A percentile compares a stretch with the other conserved stretches of the same genome.
phyloP scores from a whole-genome alignment of 495 filamentous ascomycete species.

The Sphaerosporella brunnea region DNA sequence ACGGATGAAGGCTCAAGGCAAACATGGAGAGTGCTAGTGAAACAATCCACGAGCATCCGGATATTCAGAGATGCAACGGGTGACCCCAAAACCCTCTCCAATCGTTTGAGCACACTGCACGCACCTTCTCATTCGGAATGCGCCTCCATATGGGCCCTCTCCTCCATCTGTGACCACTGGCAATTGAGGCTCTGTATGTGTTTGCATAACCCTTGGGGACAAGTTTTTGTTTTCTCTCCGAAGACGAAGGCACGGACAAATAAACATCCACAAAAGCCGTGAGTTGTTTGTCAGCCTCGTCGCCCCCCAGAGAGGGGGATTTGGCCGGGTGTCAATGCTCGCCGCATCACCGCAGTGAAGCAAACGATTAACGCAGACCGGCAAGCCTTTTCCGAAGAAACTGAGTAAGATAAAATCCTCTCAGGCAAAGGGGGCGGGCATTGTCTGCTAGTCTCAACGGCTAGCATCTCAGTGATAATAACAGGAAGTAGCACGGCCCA shows the following conservation, averaged over 20 bases:
- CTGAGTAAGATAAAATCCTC: constrained; percentile 11
- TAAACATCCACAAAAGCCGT: constrained; percentile 25
- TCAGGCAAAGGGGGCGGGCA: constrained; percentile 24
- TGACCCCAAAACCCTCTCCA: constrained; percentile 1
- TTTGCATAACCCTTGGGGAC: constrained; percentile 23
- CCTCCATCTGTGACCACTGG: not conserved
- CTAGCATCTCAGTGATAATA: constrained; percentile 16
- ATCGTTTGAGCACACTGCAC: not conserved
- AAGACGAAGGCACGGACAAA: constrained; percentile 23
- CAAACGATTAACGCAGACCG: constrained; percentile 21
- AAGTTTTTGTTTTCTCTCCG: constrained; percentile 24
- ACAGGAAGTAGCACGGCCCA: constrained; percentile 7
- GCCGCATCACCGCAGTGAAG: constrained; percentile 5
- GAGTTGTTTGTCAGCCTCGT: constrained; percentile 8
- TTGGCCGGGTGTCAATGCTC: constrained; percentile 14
- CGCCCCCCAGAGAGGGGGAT: constrained; percentile 7
- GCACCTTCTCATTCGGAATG: constrained; percentile 1
- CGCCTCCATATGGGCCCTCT: not conserved
- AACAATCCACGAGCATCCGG: not conserved
- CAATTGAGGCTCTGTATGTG: constrained; percentile 22
- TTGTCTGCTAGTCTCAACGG: no score
- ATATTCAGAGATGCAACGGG: not conserved
- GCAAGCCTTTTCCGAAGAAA: constrained; percentile 14
- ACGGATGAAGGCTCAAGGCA: not conserved
- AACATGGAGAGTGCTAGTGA: not conserved